Evolutionary conservation across 2,329 filamentous ascomycete species (phyloP).

Genomic region (Drechslerella stenobrocha): DNA sequence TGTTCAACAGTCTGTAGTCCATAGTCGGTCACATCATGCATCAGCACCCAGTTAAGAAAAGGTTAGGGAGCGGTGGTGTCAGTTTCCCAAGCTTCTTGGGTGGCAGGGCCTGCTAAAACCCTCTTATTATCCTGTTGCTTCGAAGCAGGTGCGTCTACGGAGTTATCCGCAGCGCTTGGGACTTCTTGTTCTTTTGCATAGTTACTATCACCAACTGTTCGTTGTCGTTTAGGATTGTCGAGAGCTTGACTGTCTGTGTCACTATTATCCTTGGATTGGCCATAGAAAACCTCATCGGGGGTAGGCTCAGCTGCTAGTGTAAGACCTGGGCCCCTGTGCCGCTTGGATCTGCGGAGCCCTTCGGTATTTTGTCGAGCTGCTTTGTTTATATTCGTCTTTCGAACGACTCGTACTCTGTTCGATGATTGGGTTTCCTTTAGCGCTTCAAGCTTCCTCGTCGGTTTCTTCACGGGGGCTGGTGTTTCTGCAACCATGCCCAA

Average conservation of each 20-base stretch:
- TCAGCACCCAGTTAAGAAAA: background rate
- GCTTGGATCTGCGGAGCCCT: conserved; percentile 11
- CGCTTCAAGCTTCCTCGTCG: background rate
- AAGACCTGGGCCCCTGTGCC: conserved; percentile 25
- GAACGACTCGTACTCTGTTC: conserved; percentile 1
- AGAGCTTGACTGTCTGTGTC: background rate
- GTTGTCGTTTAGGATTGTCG: background rate
- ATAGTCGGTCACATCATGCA: too few relatives aligned
- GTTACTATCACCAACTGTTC: background rate
- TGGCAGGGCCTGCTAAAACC: conserved; percentile 38
- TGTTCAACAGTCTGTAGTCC: too few relatives aligned
- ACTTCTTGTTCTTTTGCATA: background rate
- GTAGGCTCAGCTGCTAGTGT: conserved; percentile 3
- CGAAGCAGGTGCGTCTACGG: background rate
- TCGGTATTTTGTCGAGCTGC: background rate
- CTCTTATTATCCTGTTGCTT: conserved; percentile 14
- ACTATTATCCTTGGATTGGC: background rate
- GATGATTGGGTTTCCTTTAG: background rate
- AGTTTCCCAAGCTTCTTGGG: conserved; percentile 38
- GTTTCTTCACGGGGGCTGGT: conserved; percentile 21
- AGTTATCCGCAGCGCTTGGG: background rate
- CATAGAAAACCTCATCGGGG: conserved; percentile 1
- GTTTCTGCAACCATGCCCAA: conserved; percentile 9
- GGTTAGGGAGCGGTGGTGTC: conserved; percentile 7
- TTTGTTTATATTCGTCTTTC: background rate